Conservation (phyloP, 202 grass and related monocot genomes). For the Miscanthus sacchariflorus region DNA sequence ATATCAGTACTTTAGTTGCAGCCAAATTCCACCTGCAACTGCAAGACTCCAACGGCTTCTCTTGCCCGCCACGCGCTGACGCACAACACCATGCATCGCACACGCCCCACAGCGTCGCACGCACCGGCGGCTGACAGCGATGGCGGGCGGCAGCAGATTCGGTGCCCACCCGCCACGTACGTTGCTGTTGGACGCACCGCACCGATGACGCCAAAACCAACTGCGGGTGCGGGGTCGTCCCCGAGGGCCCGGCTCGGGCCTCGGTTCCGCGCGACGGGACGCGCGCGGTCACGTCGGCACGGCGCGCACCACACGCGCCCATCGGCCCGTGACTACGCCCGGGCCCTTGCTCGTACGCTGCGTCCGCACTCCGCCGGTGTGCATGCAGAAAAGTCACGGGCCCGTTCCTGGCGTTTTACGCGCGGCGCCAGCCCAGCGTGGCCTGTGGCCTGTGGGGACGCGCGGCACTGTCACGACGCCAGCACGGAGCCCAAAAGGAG, state of each 20-base stretch:
- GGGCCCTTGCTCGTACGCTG: background rate
- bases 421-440: background rate
- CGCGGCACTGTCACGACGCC: no score
- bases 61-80: background rate
- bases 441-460: background rate
- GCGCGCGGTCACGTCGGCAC: background rate
- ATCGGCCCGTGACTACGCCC: background rate
- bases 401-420: constrained; percentile 16
- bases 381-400: constrained; percentile 3
- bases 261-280: background rate
- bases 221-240: background rate
- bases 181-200: background rate
- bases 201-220: background rate
- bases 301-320: no score
- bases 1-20: no score
- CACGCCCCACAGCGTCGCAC: background rate
- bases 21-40: background rate
- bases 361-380: background rate
- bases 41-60: constrained; percentile 25
- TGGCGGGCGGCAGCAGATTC: background rate
- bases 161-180: background rate
- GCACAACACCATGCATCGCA: background rate
- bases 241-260: no score
- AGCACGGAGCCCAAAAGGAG: no score
- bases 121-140: constrained; percentile 13